These are phyloP conservation scores for Chondrostereum purpureum DNA, from an alignment of 1,284 basidiomycete species.

Conservation along the genomic window DNA sequence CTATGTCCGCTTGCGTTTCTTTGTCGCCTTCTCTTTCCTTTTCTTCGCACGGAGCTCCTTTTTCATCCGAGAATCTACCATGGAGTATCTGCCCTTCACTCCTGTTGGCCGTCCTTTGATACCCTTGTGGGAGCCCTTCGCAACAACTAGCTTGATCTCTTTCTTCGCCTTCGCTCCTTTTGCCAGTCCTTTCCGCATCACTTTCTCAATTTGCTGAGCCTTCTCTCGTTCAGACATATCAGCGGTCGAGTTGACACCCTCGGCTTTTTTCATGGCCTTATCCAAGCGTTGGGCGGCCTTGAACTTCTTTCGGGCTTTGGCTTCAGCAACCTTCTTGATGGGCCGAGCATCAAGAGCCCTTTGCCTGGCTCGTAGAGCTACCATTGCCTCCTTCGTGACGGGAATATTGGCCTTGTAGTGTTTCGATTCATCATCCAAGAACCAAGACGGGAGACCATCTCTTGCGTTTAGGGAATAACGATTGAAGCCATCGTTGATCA, in stretches of 20 bases:
- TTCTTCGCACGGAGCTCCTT: slow-evolving; percentile 80
- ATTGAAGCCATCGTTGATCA: slow-evolving; percentile 96
- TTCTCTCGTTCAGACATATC: slow-evolving; percentile 95
- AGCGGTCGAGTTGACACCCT: slow-evolving; percentile 84
- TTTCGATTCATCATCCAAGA: slow-evolving; percentile 94
- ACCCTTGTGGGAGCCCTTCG: slow-evolving; percentile 85
- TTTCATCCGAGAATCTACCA: slow-evolving; percentile 86
- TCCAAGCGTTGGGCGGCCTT: slow-evolving; percentile 82
- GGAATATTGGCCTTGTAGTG: slow-evolving; percentile 94
- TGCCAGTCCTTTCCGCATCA: slow-evolving; percentile 77
- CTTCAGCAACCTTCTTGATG: slow-evolving; percentile 99
- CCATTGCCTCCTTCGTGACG: slow-evolving; percentile 93
- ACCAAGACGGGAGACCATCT: slow-evolving; percentile 92
- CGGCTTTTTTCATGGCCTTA: slow-evolving; percentile 95
- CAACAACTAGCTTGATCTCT: slow-evolving; percentile 87
- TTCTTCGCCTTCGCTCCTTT: slow-evolving; percentile 67
- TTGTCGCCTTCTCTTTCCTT: slow-evolving; percentile 58
- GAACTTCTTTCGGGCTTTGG: slow-evolving; percentile 95
- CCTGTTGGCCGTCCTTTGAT: slow-evolving; percentile 93
- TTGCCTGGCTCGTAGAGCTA: slow-evolving; percentile 82
- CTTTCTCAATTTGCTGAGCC: slow-evolving; percentile 87
- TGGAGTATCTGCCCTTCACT: slow-evolving; percentile 87
- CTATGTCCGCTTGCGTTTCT: slow-evolving; percentile 44
- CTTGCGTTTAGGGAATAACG: slow-evolving; percentile 89
- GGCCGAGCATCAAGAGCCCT: slow-evolving; percentile 94